These are phyloP conservation scores for Prorocentrum cordatum DNA, from an alignment of 169 alveolate genomes.

Conservation along the genomic window DNA sequence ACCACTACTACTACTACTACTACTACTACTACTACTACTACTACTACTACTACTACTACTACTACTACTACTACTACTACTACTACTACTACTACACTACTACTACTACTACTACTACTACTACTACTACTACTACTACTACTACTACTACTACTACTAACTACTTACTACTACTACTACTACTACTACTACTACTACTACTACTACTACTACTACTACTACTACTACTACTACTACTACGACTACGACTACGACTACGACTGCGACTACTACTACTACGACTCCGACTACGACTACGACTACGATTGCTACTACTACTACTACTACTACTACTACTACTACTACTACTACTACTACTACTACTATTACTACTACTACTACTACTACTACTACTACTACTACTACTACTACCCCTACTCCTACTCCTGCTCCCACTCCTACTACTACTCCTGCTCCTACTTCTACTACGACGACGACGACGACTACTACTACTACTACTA, in stretches of 20 bases:
- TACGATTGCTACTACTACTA: background rate
- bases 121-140: too few species aligned
- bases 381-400: background rate
- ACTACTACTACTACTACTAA: too few species aligned
- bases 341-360: background rate
- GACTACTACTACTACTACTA: background rate
- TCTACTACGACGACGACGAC: background rate
- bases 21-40: too few species aligned
- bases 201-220: background rate
- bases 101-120: too few species aligned
- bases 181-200: too few species aligned
- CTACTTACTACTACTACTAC: too few species aligned
- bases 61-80: too few species aligned
- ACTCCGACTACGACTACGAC: background rate
- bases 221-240: too few species aligned
- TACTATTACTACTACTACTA: background rate
- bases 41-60: too few species aligned
- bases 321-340: background rate
- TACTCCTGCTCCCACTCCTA: background rate
- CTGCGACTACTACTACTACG: background rate
- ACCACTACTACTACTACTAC: too few species aligned
- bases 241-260: background rate
- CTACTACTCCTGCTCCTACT: background rate
- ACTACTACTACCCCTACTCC: background rate
- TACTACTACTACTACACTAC: too few species aligned